A percentile compares a stretch with the other conserved stretches of the same genome.
phyloP scores from a whole-genome alignment of 148 eudicot species.

The Linanthus parryae region DNA sequence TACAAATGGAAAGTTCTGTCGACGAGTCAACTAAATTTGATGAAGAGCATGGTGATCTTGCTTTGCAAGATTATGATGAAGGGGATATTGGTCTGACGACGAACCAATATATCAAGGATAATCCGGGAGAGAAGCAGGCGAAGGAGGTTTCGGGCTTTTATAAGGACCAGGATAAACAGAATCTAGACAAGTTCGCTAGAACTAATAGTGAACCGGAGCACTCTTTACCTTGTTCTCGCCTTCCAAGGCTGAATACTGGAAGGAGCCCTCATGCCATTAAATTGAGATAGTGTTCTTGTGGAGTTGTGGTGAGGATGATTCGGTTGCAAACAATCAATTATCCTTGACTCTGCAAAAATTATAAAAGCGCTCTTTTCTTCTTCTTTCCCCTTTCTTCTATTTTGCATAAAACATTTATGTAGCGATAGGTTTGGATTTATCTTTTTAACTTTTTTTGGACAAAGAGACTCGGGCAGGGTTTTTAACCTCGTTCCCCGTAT shows the following conservation, averaged over 20 bases:
- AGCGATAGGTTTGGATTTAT: too few species aligned
- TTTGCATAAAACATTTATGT: too few species aligned
- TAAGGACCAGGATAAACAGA: slow-evolving; percentile 30
- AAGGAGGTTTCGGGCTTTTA: slow-evolving; percentile 11
- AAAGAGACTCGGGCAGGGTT: too few species aligned
- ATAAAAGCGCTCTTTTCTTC: too few species aligned
- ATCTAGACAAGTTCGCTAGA: slow-evolving; percentile 40
- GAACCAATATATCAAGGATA: slow-evolving; percentile 22
- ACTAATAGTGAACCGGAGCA: slow-evolving; percentile 16
- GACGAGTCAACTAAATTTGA: slow-evolving; percentile 91
- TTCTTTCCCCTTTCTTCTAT: too few species aligned
- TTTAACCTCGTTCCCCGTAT: too few species aligned
- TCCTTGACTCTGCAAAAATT: too few species aligned
- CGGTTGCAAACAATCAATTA: too few species aligned
- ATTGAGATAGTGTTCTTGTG: neutral
- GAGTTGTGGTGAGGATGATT: neutral
- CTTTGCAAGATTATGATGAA: slow-evolving; percentile 63
- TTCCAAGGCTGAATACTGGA: neutral
- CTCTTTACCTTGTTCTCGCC: neutral
- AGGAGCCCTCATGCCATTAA: neutral
- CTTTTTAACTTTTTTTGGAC: too few species aligned
- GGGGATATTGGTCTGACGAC: slow-evolving; percentile 43
- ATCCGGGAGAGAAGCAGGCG: slow-evolving; percentile 17
- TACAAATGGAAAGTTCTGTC: slow-evolving; percentile 89
- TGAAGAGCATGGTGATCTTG: slow-evolving; percentile 87